Evolutionary conservation across 176 grass and related monocot genomes (phyloP).

Genomic region (Themeda triandra): DNA sequence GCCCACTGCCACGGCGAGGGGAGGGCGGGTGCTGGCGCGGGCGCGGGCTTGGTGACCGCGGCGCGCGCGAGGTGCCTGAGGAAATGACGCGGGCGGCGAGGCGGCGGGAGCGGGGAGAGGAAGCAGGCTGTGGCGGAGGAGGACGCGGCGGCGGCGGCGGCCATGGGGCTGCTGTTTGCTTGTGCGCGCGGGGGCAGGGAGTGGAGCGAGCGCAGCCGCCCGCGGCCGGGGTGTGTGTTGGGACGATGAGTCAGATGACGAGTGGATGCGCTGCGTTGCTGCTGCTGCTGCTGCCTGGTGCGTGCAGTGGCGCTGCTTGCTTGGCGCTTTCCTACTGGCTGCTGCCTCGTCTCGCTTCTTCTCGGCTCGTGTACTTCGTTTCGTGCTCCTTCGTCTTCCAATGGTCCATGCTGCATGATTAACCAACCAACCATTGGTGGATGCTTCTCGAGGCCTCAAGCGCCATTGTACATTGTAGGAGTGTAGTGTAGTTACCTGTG

Average conservation of each 20-base stretch:
- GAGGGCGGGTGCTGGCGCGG: not conserved
- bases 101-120: constrained; percentile 30
- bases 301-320: not conserved
- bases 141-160: constrained; percentile 25
- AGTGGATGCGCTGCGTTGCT: constrained; percentile 30
- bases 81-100: constrained; percentile 34
- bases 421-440: not conserved
- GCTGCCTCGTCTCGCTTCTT: not conserved
- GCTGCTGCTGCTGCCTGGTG: not conserved
- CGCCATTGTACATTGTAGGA: too few relatives aligned
- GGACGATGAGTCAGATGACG: not conserved
- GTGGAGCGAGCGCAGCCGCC: constrained; percentile 21
- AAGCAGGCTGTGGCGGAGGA: constrained; percentile 36
- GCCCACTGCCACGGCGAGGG: not conserved
- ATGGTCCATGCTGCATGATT: not conserved
- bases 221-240: not conserved
- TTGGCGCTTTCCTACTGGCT: not conserved
- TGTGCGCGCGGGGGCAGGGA: not conserved
- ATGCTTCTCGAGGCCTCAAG: not conserved
- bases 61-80: constrained; percentile 14
- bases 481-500: too few relatives aligned
- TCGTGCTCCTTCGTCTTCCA: not conserved
- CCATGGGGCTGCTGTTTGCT: constrained; percentile 19
- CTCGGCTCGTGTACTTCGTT: not conserved
- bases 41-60: not conserved